A percentile compares a stretch with the other conserved stretches of the same genome.
Evolutionary conservation across 257 asterid species (phyloP).

Genomic region (Agastache rugosa): DNA sequence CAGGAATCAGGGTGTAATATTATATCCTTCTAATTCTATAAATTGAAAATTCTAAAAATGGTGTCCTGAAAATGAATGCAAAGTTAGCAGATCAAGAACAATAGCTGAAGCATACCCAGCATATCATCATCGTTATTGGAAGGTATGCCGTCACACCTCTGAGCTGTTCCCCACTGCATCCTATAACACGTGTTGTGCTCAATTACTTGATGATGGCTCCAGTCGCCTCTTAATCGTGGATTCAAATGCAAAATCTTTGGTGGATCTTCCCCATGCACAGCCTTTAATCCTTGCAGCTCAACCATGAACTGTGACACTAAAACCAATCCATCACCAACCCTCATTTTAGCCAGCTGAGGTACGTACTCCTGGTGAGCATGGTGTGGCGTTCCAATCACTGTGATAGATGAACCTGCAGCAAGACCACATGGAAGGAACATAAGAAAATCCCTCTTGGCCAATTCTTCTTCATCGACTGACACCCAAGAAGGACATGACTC

Average conservation of each 20-base stretch:
- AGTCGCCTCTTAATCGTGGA: slow-evolving; percentile 96
- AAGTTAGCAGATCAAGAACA: slow-evolving; percentile 29
- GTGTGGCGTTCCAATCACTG: slow-evolving; percentile 88
- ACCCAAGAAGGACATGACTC: slow-evolving; percentile 98
- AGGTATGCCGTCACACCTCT: slow-evolving; percentile 89
- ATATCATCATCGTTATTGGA: slow-evolving; percentile 79
- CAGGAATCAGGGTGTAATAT: background rate
- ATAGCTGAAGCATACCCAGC: slow-evolving; percentile 63
- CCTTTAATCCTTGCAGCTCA: slow-evolving; percentile 93
- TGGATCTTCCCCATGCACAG: slow-evolving; percentile 97
- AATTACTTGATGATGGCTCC: slow-evolving; percentile 93
- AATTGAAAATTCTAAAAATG: background rate
- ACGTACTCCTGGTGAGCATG: slow-evolving; percentile 90
- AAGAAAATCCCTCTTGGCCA: slow-evolving; percentile 55
- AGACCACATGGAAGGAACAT: slow-evolving; percentile 98
- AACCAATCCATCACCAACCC: slow-evolving; percentile 63
- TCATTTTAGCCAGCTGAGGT: slow-evolving; percentile 75
- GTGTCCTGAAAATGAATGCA: background rate
- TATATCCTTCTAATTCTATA: background rate
- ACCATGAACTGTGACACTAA: slow-evolving; percentile 88
- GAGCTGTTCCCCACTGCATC: slow-evolving; percentile 97
- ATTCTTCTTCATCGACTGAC: slow-evolving; percentile 65
- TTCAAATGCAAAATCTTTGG: slow-evolving; percentile 94
- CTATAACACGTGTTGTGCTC: slow-evolving; percentile 97
- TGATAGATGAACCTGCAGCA: slow-evolving; percentile 94